A percentile compares a stretch with the other conserved stretches of the same genome.
Evolutionary conservation across 805 yeast genomes (phyloP).

Genomic region (Yarrowia sp.): DNA sequence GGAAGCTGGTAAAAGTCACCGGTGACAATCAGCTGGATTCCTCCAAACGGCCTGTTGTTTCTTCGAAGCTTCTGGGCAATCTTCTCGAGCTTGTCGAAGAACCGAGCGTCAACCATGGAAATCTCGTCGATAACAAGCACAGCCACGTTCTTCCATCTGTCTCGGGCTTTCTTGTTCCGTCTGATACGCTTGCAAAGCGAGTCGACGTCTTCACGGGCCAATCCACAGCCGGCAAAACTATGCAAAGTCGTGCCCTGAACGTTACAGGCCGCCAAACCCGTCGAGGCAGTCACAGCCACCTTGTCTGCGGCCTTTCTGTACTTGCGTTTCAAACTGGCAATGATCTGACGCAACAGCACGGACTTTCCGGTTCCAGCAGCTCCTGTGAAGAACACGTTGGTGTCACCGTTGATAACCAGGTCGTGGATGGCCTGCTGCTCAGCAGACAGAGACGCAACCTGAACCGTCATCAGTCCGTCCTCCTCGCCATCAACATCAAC

Average conservation of each 20-base stretch:
- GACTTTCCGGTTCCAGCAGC: conserved; percentile 99
- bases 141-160: conserved; percentile 69
- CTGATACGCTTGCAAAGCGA: conserved; percentile 58
- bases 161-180: conserved; percentile 54
- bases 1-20: conserved; percentile 99
- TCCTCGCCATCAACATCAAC: conserved; percentile 25
- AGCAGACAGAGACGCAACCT: conserved; percentile 48
- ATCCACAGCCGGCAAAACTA: conserved; percentile 83
- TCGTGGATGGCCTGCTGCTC: conserved; percentile 67
- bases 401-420: conserved; percentile 63
- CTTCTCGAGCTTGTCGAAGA: conserved; percentile 75
- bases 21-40: conserved; percentile 83
- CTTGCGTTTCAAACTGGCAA: conserved; percentile 57
- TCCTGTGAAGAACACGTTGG: conserved; percentile 88
- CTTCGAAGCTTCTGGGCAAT: conserved; percentile 66
- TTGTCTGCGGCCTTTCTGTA: conserved; percentile 54
- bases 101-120: conserved; percentile 86
- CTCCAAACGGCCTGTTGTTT: conserved; percentile 79
- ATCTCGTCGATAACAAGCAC: conserved; percentile 90
- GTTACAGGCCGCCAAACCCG: conserved; percentile 94
- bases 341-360: conserved; percentile 74
- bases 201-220: conserved; percentile 63
- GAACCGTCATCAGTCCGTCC: conserved; percentile 39
- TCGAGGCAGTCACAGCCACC: conserved; percentile 92
- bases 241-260: conserved; percentile 92